Base-by-base conservation (phyloP, 2,329 filamentous ascomycete genomes). In the Colletotrichum truncatum region DNA sequence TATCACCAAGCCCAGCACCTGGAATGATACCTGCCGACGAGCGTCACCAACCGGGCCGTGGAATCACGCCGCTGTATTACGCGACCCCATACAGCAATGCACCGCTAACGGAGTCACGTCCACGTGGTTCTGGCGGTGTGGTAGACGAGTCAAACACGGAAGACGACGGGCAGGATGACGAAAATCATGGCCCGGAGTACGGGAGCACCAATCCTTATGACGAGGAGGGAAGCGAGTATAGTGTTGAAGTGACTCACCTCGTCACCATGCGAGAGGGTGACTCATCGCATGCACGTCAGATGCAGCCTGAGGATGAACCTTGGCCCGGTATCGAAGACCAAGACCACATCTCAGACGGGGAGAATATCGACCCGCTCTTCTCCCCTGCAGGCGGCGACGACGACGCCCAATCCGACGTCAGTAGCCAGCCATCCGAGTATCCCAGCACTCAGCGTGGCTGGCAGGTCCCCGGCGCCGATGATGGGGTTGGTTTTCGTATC, bases 61-160 rank as follows among this genome's bases (percentile, higher is more conserved):
- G 75, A 12, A 81, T 80, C 11, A 88, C 85, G 0, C 91, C 90
- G 0, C 89, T 89, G 68, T 89, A 88, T n/a, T 94, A 94, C 71
- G 90, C 91, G 3, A 94, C 92, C 1, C 92, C 92, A 0, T 84
- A 90, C 73, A 93, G 91, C 71, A 90, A 89, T 66, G 86, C 82
- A 4, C 82, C 87, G 1, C 74, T 78, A 8, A 75, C 81, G 11
- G 83, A 85, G 57, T 67, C 77, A 16, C 77, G 79, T 7, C 70
- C 71, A 3, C 67, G 68, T 18, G 64, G 53, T 5, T 56, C 41
- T n/a, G 64, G 43, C 16, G 56, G 23, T 7, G 34, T 28, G 49
- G 64, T 69, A 12, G 71, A 59, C 12, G 70, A 51, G 18, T 59
- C 71, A 57, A 68, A 69, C 6, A 73, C 74, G 11, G 72, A 73